These are phyloP conservation scores for Diaporthe capsici DNA, from an alignment of 2,329 filamentous ascomycete genomes.

Conservation along the genomic window DNA sequence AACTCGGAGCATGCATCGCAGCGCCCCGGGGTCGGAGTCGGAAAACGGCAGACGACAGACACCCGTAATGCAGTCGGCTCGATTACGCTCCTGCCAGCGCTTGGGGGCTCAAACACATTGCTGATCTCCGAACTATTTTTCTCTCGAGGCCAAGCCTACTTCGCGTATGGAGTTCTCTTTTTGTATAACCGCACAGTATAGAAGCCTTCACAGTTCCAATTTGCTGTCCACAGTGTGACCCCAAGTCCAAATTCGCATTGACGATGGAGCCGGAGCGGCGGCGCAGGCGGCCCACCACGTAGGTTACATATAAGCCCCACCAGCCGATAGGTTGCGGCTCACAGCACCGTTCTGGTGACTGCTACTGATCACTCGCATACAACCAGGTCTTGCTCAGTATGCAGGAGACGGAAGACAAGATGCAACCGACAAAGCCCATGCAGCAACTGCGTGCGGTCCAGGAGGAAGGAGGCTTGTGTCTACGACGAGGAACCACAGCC, in stretches of 20 bases:
- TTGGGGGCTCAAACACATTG: not conserved
- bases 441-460: slow-evolving; percentile 57
- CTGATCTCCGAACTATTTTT: slow-evolving; percentile 8
- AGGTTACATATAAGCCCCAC: not conserved
- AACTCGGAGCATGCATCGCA: not conserved
- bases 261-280: slow-evolving; percentile 42
- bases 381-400: slow-evolving; percentile 53
- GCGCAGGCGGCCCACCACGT: slow-evolving; percentile 40
- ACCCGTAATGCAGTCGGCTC: not conserved
- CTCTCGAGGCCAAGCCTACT: not conserved
- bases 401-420: slow-evolving; percentile 58
- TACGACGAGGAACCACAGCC: slow-evolving; percentile 47
- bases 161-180: not conserved
- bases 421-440: slow-evolving; percentile 60
- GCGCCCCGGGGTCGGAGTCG: slow-evolving; percentile 3
- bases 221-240: not conserved
- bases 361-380: not conserved
- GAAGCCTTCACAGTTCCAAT: not conserved
- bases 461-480: slow-evolving; percentile 49
- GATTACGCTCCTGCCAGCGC: not conserved
- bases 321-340: not conserved
- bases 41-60: slow-evolving; percentile 22
- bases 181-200: not conserved
- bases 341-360: not conserved
- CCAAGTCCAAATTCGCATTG: not conserved